A percentile compares a stretch with the other conserved stretches of the same genome.
Conservation (phyloP, 495 filamentous ascomycete species). For the Ramalina peruviana region DNA sequence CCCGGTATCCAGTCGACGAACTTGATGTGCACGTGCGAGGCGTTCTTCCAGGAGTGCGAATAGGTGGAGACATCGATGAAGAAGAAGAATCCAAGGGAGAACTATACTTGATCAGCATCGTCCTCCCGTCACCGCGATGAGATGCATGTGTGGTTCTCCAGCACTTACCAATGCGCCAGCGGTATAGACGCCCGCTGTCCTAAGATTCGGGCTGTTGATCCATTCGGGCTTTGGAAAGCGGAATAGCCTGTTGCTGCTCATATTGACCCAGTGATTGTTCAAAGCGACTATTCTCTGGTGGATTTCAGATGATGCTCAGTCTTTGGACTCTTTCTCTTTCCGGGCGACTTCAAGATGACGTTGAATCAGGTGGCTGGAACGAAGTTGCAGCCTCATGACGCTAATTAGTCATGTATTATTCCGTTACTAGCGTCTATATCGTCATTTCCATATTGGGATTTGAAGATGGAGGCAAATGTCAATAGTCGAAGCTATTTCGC, state of each 20-base stretch:
- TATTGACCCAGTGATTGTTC: conserved; percentile 5
- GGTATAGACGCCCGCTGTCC: conserved; percentile 71
- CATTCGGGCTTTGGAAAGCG: conserved; percentile 73
- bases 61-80: conserved; percentile 84
- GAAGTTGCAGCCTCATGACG: background rate
- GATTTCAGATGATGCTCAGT: background rate
- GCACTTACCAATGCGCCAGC: conserved; percentile 70
- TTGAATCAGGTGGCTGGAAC: no score
- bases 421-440: no score
- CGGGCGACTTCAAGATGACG: no score
- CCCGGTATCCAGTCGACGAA: conserved; percentile 98
- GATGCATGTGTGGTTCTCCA: background rate
- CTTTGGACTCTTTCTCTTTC: no score
- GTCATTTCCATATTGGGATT: no score
- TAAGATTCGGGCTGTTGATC: conserved; percentile 73
- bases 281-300: background rate
- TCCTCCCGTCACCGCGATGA: background rate
- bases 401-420: no score
- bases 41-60: conserved; percentile 67
- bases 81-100: conserved; percentile 93
- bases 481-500: no score
- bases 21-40: conserved; percentile 71
- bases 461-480: no score
- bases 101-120: conserved; percentile 35
- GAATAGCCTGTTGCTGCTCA: conserved; percentile 57